A percentile compares a stretch with the other conserved stretches of the same genome.
phyloP scores from a whole-genome alignment of 1,284 basidiomycete species.

The Microbotryum scabiosae region DNA sequence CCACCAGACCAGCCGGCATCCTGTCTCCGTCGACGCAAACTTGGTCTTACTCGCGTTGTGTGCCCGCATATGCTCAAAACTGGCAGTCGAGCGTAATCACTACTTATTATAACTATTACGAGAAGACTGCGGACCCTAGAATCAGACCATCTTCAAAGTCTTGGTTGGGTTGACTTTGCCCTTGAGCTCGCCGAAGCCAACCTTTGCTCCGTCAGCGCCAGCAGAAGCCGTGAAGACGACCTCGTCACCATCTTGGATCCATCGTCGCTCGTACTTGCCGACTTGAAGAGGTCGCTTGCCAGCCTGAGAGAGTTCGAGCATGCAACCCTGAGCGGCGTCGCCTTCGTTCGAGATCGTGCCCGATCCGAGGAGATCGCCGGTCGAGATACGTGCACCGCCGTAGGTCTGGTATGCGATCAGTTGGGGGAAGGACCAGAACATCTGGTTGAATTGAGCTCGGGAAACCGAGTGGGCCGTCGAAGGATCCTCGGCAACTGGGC shows the following conservation, averaged over 20 bases:
- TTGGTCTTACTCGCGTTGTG: too few species aligned
- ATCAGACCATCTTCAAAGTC: not conserved
- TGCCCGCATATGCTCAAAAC: too few species aligned
- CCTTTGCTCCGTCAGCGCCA: not conserved
- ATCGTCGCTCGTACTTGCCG: constrained; percentile 1
- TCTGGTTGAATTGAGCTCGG: constrained; percentile 3
- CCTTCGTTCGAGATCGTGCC: constrained; percentile 30
- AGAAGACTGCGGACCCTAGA: too few species aligned
- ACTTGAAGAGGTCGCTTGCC: constrained; percentile 6
- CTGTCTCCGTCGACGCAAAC: too few species aligned
- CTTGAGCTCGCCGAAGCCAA: constrained; percentile 7
- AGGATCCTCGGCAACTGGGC: not conserved
- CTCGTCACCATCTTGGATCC: constrained; percentile 14
- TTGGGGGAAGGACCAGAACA: constrained; percentile 18
- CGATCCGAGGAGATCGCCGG: constrained; percentile 33
- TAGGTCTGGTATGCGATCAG: constrained; percentile 34
- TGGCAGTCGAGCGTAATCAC: too few species aligned
- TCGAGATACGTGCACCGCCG: constrained; percentile 28
- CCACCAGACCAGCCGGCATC: too few species aligned
- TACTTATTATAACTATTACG: too few species aligned
- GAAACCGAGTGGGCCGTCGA: not conserved
- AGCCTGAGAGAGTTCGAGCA: constrained; percentile 4
- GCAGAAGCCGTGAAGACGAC: constrained; percentile 5
- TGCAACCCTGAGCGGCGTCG: constrained; percentile 1
- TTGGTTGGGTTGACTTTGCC: constrained; percentile 3